Evolutionary conservation across 371 early-diverging fungal species (phyloP), one percentile per base, ranked within the genome.

Genomic region (Mortierella sp.): DNA sequence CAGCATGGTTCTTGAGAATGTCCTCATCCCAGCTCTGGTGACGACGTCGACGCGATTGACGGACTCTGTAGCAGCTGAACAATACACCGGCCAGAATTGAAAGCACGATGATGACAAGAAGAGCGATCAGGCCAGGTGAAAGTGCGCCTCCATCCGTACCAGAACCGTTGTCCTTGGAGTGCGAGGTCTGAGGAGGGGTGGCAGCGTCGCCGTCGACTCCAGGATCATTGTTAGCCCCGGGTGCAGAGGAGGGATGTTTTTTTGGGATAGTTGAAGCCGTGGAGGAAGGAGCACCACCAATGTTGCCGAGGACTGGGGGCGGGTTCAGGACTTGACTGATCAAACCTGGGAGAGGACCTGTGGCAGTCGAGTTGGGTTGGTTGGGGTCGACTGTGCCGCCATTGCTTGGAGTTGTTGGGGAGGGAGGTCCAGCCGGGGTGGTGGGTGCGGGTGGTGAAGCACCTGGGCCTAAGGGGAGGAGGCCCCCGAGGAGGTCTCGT

Each of bases 41-140:
- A 4, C 82, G 80, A 16, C 80, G 79, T 31, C 70, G 80, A 8
- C 70, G 76, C 13, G 83, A n/a, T 34, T 86, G 82, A 2, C 80
- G 80, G 57, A 86, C 70, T 50, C 65, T 76, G 78, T 80, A 82
- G 50, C 80, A 80, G 48, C 87, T 86, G 28, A 82, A 82, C 13
- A 63, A 3, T 0, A 82, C 72, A 7, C 68, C 87, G 4, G 48
- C 54, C 24, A 82, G 9, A 38, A 86, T 31, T 0, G 82, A 72
- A 47, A 80, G 6, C 9, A 73, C 16, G 16, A 80, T 44, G 3
- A 86, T 28, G 24, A 82, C 63, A 38, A 86, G 3, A 4, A 86
- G 31, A 0, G 50, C 76, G 76, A 86, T 76, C 78, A 86, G 10
- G 0, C 87, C 83, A 3, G 87, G 78, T 7, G 82, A 72, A 24